Percentiles rank a stretch among this genome's conserved stretches.
Conservation (phyloP, 331 rosid genomes). For the Saraca asoca region DNA sequence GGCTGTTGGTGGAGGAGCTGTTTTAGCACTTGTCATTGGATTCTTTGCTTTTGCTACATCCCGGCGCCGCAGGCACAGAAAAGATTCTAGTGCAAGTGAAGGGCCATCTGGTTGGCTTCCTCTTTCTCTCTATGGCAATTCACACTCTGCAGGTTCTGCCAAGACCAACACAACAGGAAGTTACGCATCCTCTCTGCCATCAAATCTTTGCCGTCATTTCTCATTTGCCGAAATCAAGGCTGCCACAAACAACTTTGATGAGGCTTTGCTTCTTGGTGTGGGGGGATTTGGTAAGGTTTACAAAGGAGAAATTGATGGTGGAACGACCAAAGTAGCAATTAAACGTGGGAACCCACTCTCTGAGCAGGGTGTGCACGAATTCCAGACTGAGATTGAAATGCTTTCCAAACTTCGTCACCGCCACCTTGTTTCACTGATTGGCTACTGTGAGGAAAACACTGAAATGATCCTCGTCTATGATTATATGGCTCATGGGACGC, state of each 20-base stretch:
- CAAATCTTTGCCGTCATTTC: slow-evolving; percentile 96
- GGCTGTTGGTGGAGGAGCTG: slow-evolving; percentile 63
- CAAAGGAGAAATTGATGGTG: slow-evolving; percentile 87
- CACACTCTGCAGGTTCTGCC: slow-evolving; percentile 89
- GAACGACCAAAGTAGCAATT: slow-evolving; percentile 77
- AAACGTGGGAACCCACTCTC: slow-evolving; percentile 97
- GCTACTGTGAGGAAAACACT: slow-evolving; percentile 94
- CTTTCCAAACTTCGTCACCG: slow-evolving; percentile 99
- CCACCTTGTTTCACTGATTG: slow-evolving; percentile 94
- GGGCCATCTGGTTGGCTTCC: slow-evolving; percentile 99
- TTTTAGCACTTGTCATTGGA: slow-evolving; percentile 55
- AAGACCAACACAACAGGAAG: slow-evolving; percentile 96
- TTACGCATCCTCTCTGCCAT: slow-evolving; percentile 82
- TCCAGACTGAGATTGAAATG: slow-evolving; percentile 99
- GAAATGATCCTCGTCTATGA: slow-evolving; percentile 99
- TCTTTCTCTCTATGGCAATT: slow-evolving; percentile 87
- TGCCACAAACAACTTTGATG: slow-evolving; percentile 91
- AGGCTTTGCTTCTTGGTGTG: slow-evolving; percentile 85
- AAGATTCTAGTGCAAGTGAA: slow-evolving; percentile 72
- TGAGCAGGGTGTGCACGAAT: slow-evolving; percentile 96
- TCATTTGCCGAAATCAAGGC: slow-evolving; percentile 91
- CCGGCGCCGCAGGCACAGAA: slow-evolving; percentile 51
- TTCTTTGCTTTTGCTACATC: slow-evolving; percentile 49
- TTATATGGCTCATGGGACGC: slow-evolving; percentile 91
- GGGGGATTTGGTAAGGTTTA: slow-evolving; percentile 99